Evolutionary conservation across 352 stramenopile species (phyloP), one percentile per base, ranked within the genome.

Genomic region (Aphanomyces cochlioides): DNA sequence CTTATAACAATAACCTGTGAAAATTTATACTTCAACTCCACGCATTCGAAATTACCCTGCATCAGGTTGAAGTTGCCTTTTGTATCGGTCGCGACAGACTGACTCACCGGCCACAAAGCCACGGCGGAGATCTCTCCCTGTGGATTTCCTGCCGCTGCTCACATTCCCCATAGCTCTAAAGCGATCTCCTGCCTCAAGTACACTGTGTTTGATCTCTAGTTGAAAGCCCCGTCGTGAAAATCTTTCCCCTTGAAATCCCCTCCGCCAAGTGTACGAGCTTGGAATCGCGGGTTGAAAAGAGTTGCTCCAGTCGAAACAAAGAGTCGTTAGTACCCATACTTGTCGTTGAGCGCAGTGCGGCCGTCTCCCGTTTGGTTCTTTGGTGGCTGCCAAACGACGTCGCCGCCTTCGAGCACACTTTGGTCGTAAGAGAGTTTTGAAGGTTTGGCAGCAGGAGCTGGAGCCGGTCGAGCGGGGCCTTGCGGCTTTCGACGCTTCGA

Each of bases 351-450:
- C 50, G 75, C 75, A 19, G 89, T 95, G 37, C 84, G 80, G 6
- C 88, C 88, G 69, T 96, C 87, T 38, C 88, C 88, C n/a, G 78
- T 87, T 76, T 96, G 89, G 56, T 88, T 88, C 28, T 75, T 56
- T 2, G 89, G 89, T 12, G 89, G 87, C 15, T 95, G 77, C 87
- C 88, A 96, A 59, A 87, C 78, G 4, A 77, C 75, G 39, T 96
- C 88, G 4, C 85, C 87, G 56, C 86, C 88, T 76, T 95, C 84
- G 37, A 92, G 69, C 10, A 78, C 69, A 48, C 45, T 72, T n/a
- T 53, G 40, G 21, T 83, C 72, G 28, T 65, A 56, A 8, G 50
- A 19, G 7, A 21, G 17, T 19, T 17, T 13, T 28, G 15, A 12
- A 7, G 50, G 15, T 28, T 17, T 28, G 50, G 21, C 50, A 36